Conservation (phyloP, 345 rosid genomes). For the Dovyalis caffra region DNA sequence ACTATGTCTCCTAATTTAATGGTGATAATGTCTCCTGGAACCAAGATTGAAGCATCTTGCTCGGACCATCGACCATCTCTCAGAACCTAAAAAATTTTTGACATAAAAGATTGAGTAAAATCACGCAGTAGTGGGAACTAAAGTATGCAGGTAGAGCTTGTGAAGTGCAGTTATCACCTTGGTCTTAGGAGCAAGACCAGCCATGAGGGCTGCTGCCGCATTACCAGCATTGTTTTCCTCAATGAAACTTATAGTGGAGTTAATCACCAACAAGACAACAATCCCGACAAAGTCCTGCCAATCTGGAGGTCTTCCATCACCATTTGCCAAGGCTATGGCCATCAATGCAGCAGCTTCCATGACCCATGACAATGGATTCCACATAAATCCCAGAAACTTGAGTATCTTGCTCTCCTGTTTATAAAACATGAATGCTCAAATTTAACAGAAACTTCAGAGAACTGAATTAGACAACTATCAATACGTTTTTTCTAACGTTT, state of each 20-base stretch:
- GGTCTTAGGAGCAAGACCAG: constrained; percentile 87
- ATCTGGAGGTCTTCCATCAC: constrained; percentile 75
- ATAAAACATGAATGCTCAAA: background rate
- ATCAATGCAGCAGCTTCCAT: constrained; percentile 92
- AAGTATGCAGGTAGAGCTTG: background rate
- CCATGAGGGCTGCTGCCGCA: constrained; percentile 97
- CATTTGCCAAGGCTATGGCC: constrained; percentile 85
- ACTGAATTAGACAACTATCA: background rate
- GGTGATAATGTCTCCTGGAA: constrained; percentile 87
- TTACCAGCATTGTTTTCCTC: constrained; percentile 94
- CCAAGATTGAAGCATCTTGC: constrained; percentile 86
- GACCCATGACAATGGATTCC: constrained; percentile 99
- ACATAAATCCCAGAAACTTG: constrained; percentile 93
- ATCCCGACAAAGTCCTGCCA: constrained; percentile 96
- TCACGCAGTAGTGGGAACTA: background rate
- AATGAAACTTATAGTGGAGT: constrained; percentile 91
- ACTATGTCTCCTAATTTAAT: constrained; percentile 84
- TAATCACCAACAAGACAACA: constrained; percentile 59
- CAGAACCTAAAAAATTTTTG: constrained; percentile 47
- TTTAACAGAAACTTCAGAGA: background rate
- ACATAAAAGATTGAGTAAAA: background rate
- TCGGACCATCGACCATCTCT: constrained; percentile 84
- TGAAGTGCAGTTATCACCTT: constrained; percentile 45
- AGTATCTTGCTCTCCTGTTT: constrained; percentile 75
- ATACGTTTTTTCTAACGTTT: too few species aligned